Evolutionary conservation across 768 basidiomycete genomes (phyloP), one percentile per base, ranked within the genome.

Genomic region (Lactifluus volemus): DNA sequence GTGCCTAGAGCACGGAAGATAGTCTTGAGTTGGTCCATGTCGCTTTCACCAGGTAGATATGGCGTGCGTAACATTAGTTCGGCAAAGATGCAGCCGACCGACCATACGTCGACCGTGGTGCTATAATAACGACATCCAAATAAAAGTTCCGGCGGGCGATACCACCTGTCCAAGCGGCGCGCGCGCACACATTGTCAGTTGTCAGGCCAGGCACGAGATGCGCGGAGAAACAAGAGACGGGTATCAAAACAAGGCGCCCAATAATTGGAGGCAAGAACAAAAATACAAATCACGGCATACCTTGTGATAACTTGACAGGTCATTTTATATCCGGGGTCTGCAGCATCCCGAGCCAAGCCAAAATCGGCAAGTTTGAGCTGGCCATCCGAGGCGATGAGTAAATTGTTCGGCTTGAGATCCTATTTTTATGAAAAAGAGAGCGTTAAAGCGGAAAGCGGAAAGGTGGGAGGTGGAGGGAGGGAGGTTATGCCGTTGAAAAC

Each of bases 351-450:
- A 29, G 97, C 97, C 8, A 99, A 82, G 81, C 97, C 97, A 72
- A 99, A 99, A 83, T 99, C 97, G 12, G 97, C 97, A 50, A 99
- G 82, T 75, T 99, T 99, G 65, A 98, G 85, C 55, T 90, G 85
- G 0, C 97, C 97, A 54, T 92, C 83, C 0, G 89, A 82, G 0
- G 93, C 84, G 62, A 99, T 89, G 69, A 99, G 85, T 76, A 99
- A 80, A 74, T 99, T 99, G 76, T 99, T 99, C 7, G 97, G 97
- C 73, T 99, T 99, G 64, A 99, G 74, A 78, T 99, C 97, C 96
- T 98, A 68, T 25, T 25, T 1, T 25, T 25, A n/a, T n/a, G 39
- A 34, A 12, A 51, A 32, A 14, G 5, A 11, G 11, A 25, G 21
- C 6, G 11, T 6, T 25, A 12, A n/a, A 47, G 19, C 45, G 19